Conservation (phyloP, 768 basidiomycete genomes). For the Lentinula sp. region DNA sequence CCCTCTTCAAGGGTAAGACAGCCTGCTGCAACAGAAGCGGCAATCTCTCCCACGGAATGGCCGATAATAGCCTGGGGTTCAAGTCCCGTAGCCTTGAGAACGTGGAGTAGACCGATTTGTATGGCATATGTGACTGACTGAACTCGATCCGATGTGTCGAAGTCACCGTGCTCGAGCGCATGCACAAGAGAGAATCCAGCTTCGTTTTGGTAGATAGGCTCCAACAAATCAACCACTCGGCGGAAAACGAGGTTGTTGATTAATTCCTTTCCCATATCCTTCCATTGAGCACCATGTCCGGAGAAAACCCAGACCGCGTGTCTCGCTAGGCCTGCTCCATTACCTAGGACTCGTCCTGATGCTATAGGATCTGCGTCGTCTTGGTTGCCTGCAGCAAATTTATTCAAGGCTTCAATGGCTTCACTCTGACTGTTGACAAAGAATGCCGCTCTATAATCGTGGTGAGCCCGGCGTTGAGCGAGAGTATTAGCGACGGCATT, state of each 20-base stretch:
- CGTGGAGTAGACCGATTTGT: not conserved
- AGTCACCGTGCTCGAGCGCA: not conserved
- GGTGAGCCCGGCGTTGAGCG: not conserved
- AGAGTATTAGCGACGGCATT: not conserved
- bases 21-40: not conserved
- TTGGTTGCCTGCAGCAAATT: not conserved
- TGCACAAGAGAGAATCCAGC: not conserved
- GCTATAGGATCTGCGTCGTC: not conserved
- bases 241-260: not conserved
- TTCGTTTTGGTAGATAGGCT: not conserved
- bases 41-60: slow-evolving; percentile 1
- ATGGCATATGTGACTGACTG: not conserved
- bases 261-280: not conserved
- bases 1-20: not conserved
- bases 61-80: not conserved
- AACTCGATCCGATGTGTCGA: not conserved
- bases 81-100: not conserved
- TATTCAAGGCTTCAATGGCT: not conserved
- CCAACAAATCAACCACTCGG: not conserved
- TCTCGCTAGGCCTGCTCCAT: not conserved
- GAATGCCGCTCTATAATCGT: not conserved
- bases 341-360: not conserved
- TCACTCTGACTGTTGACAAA: not conserved
- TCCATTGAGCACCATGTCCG: not conserved
- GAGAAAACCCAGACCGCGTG: not conserved